Evolutionary conservation across 2,329 filamentous ascomycete species (phyloP), one percentile per base, ranked within the genome.

Genomic region (Aureobasidium musti): DNA sequence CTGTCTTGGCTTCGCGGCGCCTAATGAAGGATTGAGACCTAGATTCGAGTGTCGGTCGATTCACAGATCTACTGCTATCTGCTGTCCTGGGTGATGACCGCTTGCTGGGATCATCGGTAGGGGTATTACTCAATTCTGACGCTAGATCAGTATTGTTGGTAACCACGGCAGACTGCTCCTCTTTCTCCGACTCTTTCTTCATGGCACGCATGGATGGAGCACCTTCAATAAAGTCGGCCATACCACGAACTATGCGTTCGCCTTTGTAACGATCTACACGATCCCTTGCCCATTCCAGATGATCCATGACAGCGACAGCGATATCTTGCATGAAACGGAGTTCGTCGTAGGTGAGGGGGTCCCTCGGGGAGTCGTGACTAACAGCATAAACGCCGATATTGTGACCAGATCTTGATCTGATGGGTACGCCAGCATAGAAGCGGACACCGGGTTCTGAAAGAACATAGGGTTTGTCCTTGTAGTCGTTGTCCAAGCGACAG

Each of bases 341-440:
- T 30, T 73, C 69, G 3, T 69, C 68, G 7, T 67, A 64, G 5
- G 69, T 72, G 23, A 76, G 60, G 8, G 70, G 69, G 19, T 67
- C 53, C 14, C 74, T 71, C 1, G 71, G 56, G 37, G 64, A 69
- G 23, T 72, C 70, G 56, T 77, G 73, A 23, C 74, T 69, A 13
- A 74, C 73, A 47, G 74, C 76, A 14, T 74, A 68, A 1, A 72
- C 73, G 10, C 76, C 76, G 50, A 77, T 77, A n/a, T 71, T 70
- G 26, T 74, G 69, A 10, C 76, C 76, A 41, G 73, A 72, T 35
- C 71, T 71, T 7, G 75, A 73, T 17, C 69, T 67, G 28, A 78
- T 70, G 4, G 76, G 75, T 13, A 77, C 75, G 2, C 76, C 76
- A 23, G 70, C 71, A 63, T 77, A 78, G 67, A 74, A 76, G 17